These are phyloP conservation scores for Tuber indicum DNA, from an alignment of 495 filamentous ascomycete genomes.

Conservation along the genomic window DNA sequence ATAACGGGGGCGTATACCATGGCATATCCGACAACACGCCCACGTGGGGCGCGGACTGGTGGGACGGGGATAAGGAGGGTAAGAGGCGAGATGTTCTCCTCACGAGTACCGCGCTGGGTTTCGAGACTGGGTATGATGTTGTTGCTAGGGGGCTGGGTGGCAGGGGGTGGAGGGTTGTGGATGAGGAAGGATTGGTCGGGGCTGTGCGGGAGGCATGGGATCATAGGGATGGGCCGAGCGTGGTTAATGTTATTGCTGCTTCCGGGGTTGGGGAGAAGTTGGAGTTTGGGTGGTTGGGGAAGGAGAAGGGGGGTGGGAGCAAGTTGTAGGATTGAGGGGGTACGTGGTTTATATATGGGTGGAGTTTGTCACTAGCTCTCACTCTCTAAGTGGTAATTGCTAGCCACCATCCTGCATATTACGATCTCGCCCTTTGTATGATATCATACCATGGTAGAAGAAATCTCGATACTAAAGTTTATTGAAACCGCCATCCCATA, in stretches of 20 bases:
- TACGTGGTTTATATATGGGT: background rate
- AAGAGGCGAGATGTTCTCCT: conserved; percentile 44
- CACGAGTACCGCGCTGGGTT: conserved; percentile 53
- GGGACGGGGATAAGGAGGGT: conserved; percentile 41
- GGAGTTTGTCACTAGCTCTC: background rate
- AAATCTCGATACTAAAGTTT: too few relatives aligned
- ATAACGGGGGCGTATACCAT: conserved; percentile 61
- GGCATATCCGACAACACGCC: conserved; percentile 49
- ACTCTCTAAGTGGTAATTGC: background rate
- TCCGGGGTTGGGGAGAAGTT: conserved; percentile 51
- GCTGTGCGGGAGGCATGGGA: conserved; percentile 50
- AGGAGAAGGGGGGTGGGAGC: conserved; percentile 20
- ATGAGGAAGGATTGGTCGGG: conserved; percentile 50
- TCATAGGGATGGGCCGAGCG: conserved; percentile 47
- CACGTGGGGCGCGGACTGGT: conserved; percentile 41
- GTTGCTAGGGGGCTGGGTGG: conserved; percentile 56
- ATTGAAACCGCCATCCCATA: too few relatives aligned
- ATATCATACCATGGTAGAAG: background rate
- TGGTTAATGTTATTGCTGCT: conserved; percentile 59
- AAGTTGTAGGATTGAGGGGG: conserved; percentile 22
- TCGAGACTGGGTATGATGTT: conserved; percentile 55
- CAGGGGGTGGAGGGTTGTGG: conserved; percentile 51
- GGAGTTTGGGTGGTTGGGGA: conserved; percentile 42
- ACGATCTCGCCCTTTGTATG: background rate
- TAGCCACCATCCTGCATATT: background rate